Evolutionary conservation across 2,329 filamentous ascomycete species (phyloP), one percentile per base, ranked within the genome.

Genomic region (Alternaria dauci): DNA sequence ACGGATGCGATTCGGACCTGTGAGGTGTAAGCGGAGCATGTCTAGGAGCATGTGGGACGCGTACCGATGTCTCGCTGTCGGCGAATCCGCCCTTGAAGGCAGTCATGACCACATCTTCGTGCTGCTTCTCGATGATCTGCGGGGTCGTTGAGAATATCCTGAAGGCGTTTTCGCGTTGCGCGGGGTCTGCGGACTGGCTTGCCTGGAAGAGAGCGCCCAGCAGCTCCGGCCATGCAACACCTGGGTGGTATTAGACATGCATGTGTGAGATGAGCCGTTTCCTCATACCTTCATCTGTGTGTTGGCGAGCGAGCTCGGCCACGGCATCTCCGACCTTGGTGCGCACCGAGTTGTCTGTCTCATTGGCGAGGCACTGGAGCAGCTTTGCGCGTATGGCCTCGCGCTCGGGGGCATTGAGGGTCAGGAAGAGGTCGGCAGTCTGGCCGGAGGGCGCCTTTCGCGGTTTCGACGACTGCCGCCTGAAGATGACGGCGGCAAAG

Each of bases 261-360:
- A 25, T 30, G 12, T 53, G 20, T 5, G 8, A 20, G 25, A 11
- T 38, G 34, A 25, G 52, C 52, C 32, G 26, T 11, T 16, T 20
- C 12, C 46, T 82, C 89, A 78, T 85, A 96, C 93, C 90, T 74
- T 91, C 93, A 72, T 98, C 95, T 44, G 92, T 91, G 80, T 97
- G 97, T 82, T 99, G 93, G 73, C 95, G 89, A 44, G 94, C 95
- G 62, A 99, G 86, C 81, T 99, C 95, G 25, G 95, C 95, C 63
- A 98, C 91, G n/a, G 94, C 93, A 81, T 99, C 95, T 71, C 94
- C 95, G 76, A 98, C 91, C 81, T 99, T 99, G 82, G 97, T 95
- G 72, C 95, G 87, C 47, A 97, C 91, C 39, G 87, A 84, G 63
- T 89, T 86, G 63, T 91, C 87, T 23, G 87, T 83, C 81, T 98